Percentiles rank a stretch among this genome's conserved stretches.
Evolutionary conservation across 441 rosid species (phyloP).

Genomic region (Corymbia citriodora): DNA sequence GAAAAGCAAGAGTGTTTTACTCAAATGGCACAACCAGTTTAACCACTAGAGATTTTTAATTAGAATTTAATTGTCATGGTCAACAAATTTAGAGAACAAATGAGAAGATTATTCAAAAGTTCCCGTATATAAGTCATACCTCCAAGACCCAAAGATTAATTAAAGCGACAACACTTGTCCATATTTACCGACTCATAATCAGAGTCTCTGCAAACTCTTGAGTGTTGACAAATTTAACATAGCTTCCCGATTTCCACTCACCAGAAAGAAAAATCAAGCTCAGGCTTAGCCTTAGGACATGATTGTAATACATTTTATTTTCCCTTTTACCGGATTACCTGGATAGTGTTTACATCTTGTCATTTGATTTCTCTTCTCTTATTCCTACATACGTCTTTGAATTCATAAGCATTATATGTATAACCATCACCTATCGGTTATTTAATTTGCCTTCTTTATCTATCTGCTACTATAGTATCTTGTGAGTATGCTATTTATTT

Average conservation of each 20-base stretch:
- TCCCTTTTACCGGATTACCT: background rate
- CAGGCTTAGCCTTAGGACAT: background rate
- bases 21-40: background rate
- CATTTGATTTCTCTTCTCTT: background rate
- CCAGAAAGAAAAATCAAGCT: background rate
- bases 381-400: background rate
- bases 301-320: background rate
- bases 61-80: background rate
- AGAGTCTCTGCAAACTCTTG: background rate
- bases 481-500: rapidly evolving
- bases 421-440: background rate
- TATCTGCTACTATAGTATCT: background rate
- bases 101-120: background rate
- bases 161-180: background rate
- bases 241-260: background rate
- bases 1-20: background rate
- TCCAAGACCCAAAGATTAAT: background rate
- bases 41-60: background rate
- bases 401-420: background rate
- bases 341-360: background rate
- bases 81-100: background rate
- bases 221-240: background rate
- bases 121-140: background rate
- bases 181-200: background rate
- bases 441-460: background rate